A percentile compares a stretch with the other conserved stretches of the same genome.
Conservation (phyloP, 495 filamentous ascomycete species). For the Coniosporium apollinis region DNA sequence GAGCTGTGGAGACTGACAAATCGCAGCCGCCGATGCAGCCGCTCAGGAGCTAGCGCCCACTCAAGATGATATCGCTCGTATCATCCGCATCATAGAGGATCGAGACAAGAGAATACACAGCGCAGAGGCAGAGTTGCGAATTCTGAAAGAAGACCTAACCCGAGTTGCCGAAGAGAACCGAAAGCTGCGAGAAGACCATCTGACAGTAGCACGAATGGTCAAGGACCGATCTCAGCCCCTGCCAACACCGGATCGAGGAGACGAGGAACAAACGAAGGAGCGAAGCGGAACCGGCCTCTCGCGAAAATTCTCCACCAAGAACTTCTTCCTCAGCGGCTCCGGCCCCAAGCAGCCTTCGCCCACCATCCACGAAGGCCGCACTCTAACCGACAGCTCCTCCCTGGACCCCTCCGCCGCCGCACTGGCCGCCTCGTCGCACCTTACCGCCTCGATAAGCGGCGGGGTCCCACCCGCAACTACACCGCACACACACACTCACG, state of each 20-base stretch:
- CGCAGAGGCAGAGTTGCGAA: conserved; percentile 63
- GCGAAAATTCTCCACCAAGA: conserved; percentile 80
- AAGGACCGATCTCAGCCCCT: conserved; percentile 85
- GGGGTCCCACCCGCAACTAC: too few species aligned
- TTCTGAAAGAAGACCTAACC: conserved; percentile 34
- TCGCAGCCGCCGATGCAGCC: conserved; percentile 70
- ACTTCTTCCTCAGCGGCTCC: conserved; percentile 65
- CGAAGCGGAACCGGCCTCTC: conserved; percentile 39
- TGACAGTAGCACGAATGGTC: conserved; percentile 73
- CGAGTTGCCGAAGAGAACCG: conserved; percentile 57
- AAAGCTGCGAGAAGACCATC: conserved; percentile 70
- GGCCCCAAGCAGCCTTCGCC: conserved; percentile 70
- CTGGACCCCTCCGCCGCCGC: conserved; percentile 50
- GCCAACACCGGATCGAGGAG: conserved; percentile 33
- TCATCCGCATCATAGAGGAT: conserved; percentile 70
- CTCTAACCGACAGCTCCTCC: conserved; percentile 31
- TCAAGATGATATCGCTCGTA: conserved; percentile 73
- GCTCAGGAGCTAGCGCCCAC: conserved; percentile 71
- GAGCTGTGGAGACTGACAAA: conserved; percentile 8
- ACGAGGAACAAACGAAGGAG: conserved; percentile 16
- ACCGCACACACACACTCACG: conserved; percentile 43
- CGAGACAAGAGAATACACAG: conserved; percentile 74
- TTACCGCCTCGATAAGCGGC: conserved; percentile 55
- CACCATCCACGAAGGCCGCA: conserved; percentile 41
- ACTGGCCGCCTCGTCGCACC: conserved; percentile 56